Base-by-base conservation (phyloP, 805 yeast genomes). In the Kazachstania kunashirensis region DNA sequence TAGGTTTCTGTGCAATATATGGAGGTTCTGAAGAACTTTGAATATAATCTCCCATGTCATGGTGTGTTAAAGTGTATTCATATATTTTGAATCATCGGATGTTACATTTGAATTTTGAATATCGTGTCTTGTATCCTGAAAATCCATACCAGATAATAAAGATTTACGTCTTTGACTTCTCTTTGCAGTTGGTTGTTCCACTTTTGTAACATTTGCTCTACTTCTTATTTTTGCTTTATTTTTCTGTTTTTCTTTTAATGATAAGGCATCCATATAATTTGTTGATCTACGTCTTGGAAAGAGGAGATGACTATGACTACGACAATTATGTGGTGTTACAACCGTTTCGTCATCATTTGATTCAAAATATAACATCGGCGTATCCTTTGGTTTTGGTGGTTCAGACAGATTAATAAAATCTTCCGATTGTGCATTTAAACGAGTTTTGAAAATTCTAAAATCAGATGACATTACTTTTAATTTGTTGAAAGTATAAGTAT, bases 331-430 rank as follows among this genome's bases (percentile, higher is more conserved):
- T 9, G 31, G 20, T 12, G 8, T 10, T 11, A 8, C 8, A 14
- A 6, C 5, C n/a, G 6, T 15, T 4, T 14, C 15, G 14, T 15
- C 14, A n/a, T 8, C 15, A 16, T 14, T 27, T n/a, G 7, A 6
- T 21, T 20, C 25, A n/a, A 36, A 43, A 19, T 37, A 37, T 4
- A 39, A 13, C 13, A 32, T 35, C n/a, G 53, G 55, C 3, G 53
- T 44, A 13, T 41, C 47, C 34, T 44, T 38, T 5, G 51, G 44
- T 15, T 34, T 36, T n/a, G 55, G 55, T 10, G 55, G 48, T 13
- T 44, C 45, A 13, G 43, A 36, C 21, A 50, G 26, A 21, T 47
- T 42, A n/a, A 48, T 42, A 30, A 44, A 50, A 31, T 49, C 53
- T 11, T 40, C 42, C 2, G 50, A 45, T 17, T 33, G 32, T 21